Base-by-base conservation (phyloP, 2,329 filamentous ascomycete species). In the Tolypocladium cylindrosporum region DNA sequence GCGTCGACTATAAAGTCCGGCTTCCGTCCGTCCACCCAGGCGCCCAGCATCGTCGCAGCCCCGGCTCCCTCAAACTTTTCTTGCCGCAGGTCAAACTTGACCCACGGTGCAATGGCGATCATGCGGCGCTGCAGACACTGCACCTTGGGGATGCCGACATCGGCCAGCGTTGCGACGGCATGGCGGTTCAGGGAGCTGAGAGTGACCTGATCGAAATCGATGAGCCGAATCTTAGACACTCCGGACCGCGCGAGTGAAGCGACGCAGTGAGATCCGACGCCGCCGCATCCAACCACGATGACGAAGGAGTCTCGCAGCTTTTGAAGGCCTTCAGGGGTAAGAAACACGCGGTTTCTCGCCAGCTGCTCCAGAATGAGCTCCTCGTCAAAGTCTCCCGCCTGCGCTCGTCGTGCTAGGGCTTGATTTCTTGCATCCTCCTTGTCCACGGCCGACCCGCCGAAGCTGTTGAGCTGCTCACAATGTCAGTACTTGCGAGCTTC, bases 141-240 rank as follows among this genome's bases (percentile, higher is more conserved):
- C 1, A 99, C 94, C 74, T 99, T 99, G 10, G 92, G 85, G 14
- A 88, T 91, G 31, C 94, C 94, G 1, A 99, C 94, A 67, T 99
- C 94, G 19, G 91, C 90, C 8, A 97, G 79, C 0, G 93, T 97
- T 6, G 94, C 94, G 1, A 99, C 88, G 10, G 94, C 91, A 73
- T 99, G 94, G n/a, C 94, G 81, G 72, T 99, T 99, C 57, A 99
- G 77, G 3, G 91, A 96, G 62, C 90, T 96, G 51, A 99, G 79
- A 0, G 92, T 96, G 40, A 99, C 93, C 79, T 99, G 94, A 71
- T 99, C 94, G 70, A 99, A 99, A 72, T 99, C 94, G 64, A 99
- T 85, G 42, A 99, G 82, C 1, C 94, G 87, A 57, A 99, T 80
- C 65, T 86, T 87, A n/a, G 88, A 87, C 50, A 96, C 91, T 39